Percentiles rank a stretch among this genome's conserved stretches.
These are phyloP conservation scores for Grifola frondosa DNA, from an alignment of 1,284 basidiomycete species.

Conservation along the genomic window DNA sequence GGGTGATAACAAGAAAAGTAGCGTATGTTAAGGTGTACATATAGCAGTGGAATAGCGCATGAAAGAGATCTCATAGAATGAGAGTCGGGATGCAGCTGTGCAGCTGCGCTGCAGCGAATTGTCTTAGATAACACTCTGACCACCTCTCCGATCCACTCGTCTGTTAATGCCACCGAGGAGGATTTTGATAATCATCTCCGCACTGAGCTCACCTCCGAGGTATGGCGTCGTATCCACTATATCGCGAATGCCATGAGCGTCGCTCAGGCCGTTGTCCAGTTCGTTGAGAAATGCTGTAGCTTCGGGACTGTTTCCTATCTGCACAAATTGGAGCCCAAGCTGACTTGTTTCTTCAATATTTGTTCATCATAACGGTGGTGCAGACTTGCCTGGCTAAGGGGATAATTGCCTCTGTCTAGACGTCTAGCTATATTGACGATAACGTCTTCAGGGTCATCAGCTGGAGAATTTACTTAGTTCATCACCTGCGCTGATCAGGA, in stretches of 20 bases:
- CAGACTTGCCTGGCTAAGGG: constrained; percentile 50
- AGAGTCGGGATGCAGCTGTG: neutral
- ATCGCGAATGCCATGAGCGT: constrained; percentile 34
- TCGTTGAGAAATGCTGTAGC: constrained; percentile 47
- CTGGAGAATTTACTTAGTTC: constrained; percentile 26
- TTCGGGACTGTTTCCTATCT: constrained; percentile 46
- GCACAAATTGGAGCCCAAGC: constrained; percentile 64
- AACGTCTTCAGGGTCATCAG: constrained; percentile 49
- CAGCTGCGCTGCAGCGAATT: no score
- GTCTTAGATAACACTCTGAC: constrained; percentile 18
- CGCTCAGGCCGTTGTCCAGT: constrained; percentile 48
- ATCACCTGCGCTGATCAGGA: neutral
- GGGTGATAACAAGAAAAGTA: neutral
- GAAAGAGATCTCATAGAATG: neutral
- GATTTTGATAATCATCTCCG: constrained; percentile 50
- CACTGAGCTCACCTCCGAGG: constrained; percentile 37
- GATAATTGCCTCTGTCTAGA: constrained; percentile 47
- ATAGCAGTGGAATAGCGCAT: neutral
- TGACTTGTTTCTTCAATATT: no score
- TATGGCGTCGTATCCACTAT: constrained; percentile 65
- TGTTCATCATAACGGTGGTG: no score
- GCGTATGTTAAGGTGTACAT: constrained; percentile 5
- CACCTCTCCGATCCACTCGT: constrained; percentile 46
- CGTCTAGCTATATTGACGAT: constrained; percentile 49
- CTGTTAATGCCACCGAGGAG: constrained; percentile 60